Evolutionary conservation across 495 filamentous ascomycete genomes (phyloP).

Genomic region (Penicillium manginii): DNA sequence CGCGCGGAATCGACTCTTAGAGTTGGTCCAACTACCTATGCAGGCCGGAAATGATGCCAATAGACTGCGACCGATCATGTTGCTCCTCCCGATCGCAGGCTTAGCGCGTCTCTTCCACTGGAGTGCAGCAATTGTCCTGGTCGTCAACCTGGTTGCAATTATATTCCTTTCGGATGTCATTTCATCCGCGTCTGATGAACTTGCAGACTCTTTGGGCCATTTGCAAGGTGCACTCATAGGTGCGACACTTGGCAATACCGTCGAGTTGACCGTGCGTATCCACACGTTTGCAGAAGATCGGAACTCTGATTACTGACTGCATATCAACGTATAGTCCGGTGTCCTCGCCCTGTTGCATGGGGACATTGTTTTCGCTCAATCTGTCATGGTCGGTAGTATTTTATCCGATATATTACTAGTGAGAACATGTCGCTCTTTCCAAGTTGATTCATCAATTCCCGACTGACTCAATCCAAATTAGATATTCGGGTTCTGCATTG

Average conservation of each 20-base stretch:
- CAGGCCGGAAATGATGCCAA: constrained; percentile 5
- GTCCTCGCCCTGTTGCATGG: constrained; percentile 24
- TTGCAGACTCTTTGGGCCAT: constrained; percentile 21
- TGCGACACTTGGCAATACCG: constrained; percentile 31
- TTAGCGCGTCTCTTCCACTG: constrained; percentile 20
- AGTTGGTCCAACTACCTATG: constrained; percentile 3
- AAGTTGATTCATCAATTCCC: not conserved
- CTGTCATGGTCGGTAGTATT: constrained; percentile 31
- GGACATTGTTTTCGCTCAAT: constrained; percentile 24
- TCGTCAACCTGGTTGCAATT: constrained; percentile 27
- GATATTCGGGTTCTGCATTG: constrained; percentile 27
- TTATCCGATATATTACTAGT: constrained; percentile 42
- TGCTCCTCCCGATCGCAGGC: constrained; percentile 22
- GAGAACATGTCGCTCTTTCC: constrained; percentile 3
- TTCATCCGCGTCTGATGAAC: constrained; percentile 21
- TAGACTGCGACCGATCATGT: constrained; percentile 5
- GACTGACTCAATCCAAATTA: constrained; percentile 3
- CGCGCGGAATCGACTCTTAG: constrained; percentile 4
- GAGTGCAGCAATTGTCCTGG: constrained; percentile 20
- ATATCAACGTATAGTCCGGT: constrained; percentile 14
- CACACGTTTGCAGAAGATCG: not conserved
- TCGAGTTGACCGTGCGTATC: constrained; percentile 26
- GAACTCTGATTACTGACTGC: not conserved
- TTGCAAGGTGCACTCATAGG: constrained; percentile 27
- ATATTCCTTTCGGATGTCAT: constrained; percentile 25